Evolutionary conservation across 768 basidiomycete species (phyloP), one percentile per base, ranked within the genome.

Genomic region (Paxillus involutus): DNA sequence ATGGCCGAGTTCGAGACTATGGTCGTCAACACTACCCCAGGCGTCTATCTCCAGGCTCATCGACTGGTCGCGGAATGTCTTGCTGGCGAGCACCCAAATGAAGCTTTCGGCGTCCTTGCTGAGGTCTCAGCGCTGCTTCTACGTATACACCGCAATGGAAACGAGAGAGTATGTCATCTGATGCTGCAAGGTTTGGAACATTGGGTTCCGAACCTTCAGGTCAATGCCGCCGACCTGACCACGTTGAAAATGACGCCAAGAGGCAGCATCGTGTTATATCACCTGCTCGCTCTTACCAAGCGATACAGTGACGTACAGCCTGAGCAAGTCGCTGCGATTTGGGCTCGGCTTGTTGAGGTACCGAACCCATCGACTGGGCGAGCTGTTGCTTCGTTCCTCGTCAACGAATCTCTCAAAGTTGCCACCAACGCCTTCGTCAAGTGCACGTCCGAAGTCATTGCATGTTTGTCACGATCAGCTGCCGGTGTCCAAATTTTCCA

Each of bases 361-460:
- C 85, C 87, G 24, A 77, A 85, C 59, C 79, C 84, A 51, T 77
- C 80, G 21, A 93, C 94, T 56, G 89, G 89, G 2, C 88, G 86
- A 50, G 89, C 91, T 3, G 77, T 92, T 14, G 77, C 90, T 46
- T 81, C 87, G 30, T 98, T 93, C 70, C 75, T 98, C 3, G 75
- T 96, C 35, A 91, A 94, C 59, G 92, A 96, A 62, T 89, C 91
- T 1, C 85, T 88, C 58, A 89, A 88, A 68, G 86, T 94, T 41
- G 86, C 89, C 37, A 93, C 84, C 58, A 78, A 80, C 5, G 80
- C 84, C 14, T 95, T 91, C 69, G 81, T 96, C 54, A 77, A 76
- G 42, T 90, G 90, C 62, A 89, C 90, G 1, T 83, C 88, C 42
- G 87, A 86, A 58, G 83, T 95, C 49, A 81, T 96, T 19, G 88